Evolutionary conservation across 2,329 filamentous ascomycete species (phyloP), one percentile per base, ranked within the genome.

Genomic region (Knufia petricola): DNA sequence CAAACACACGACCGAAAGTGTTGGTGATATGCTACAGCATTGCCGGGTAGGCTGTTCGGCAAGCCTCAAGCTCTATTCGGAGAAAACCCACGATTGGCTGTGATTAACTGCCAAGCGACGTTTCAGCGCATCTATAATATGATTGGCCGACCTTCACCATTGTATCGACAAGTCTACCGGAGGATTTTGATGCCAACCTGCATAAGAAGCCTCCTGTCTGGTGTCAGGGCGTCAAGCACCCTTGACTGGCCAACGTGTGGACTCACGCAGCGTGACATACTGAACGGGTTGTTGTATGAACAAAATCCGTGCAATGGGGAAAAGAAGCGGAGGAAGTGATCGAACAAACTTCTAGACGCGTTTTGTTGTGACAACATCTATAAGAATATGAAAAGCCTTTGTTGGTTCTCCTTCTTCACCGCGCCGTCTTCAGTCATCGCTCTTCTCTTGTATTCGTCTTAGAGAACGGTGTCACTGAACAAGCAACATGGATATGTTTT

Each of bases 161-260:
- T n/a, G 9, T 26, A 28, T 26, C 39, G 4, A 26, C 8, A 26
- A n/a, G 20, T 42, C 21, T 17, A 42, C 7, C 28, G 21, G 39
- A 23, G 24, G 21, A 24, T 26, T 20, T 42, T 12, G 6, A n/a
- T 24, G 6, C 19, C 23, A 15, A 20, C 28, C 21, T 46, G 30
- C 42, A 46, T 46, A 21, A 46, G 31, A 13, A 13, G 9, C 12
- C 17, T 46, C 12, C 42, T 34, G 42, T 34, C 10, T 46, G 30
- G 44, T 47, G 38, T 47, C 21, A 38, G 24, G 39, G 4, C 17
- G 23, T 31, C 17, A 34, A 30, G 10, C 26, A 9, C 23, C 23
- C 13, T 47, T 12, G 44, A 47, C 4, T 47, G 44, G 44, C 28
- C 21, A 20, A 17, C 12, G 36, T 30, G 34, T 30, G 20, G 21